Conservation (phyloP, 805 yeast species). For the Kodamaea jinghongensis region DNA sequence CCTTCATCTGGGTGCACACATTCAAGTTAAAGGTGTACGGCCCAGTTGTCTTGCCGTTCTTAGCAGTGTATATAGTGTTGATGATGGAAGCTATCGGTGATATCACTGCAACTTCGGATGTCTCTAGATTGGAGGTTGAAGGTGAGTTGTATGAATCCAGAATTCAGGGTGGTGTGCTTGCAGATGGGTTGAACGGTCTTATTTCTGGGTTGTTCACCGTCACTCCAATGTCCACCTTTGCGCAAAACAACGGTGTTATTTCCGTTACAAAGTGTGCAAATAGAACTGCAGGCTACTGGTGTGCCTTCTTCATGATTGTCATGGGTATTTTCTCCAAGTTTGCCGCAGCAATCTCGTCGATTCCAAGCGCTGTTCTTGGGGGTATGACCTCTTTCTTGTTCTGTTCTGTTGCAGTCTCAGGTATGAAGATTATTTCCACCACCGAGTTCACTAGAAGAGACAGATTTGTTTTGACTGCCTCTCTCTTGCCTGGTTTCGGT, state of each 20-base stretch:
- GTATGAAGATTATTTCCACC: slow-evolving; percentile 61
- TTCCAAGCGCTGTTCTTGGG: slow-evolving; percentile 72
- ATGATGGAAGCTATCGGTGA: slow-evolving; percentile 96
- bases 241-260: slow-evolving; percentile 94
- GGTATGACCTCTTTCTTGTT: slow-evolving; percentile 83
- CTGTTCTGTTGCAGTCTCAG: slow-evolving; percentile 74
- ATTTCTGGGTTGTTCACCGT: slow-evolving; percentile 75
- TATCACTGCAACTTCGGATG: slow-evolving; percentile 91
- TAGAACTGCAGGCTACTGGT: slow-evolving; percentile 75
- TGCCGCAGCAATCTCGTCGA: slow-evolving; percentile 62
- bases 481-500: slow-evolving; percentile 65
- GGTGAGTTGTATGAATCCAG: slow-evolving; percentile 80
- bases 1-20: slow-evolving; percentile 86
- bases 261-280: slow-evolving; percentile 90
- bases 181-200: slow-evolving; percentile 81
- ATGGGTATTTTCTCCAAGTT: slow-evolving; percentile 77
- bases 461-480: slow-evolving; percentile 66
- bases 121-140: slow-evolving; percentile 78
- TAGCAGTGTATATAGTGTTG: slow-evolving; percentile 76
- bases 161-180: slow-evolving; percentile 89
- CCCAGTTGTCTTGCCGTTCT: slow-evolving; percentile 80
- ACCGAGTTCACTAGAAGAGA: slow-evolving; percentile 69
- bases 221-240: slow-evolving; percentile 90
- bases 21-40: slow-evolving; percentile 75
- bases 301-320: slow-evolving; percentile 72